phyloP scores from a whole-genome alignment of 495 filamentous ascomycete species.

The Haplographium delicatum region DNA sequence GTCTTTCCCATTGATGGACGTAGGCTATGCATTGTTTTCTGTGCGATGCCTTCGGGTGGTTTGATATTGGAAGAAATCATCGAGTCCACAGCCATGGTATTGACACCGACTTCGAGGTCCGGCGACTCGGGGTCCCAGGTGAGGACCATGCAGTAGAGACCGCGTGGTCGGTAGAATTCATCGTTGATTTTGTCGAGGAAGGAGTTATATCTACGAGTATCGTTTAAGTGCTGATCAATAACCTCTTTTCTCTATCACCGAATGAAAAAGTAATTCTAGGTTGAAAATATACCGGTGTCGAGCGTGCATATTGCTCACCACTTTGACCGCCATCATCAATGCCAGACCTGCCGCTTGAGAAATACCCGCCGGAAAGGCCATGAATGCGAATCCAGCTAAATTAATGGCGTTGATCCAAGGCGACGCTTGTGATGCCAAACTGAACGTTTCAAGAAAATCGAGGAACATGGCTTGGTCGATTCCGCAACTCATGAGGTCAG shows the following conservation, averaged over 20 bases:
- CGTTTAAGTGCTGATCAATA: background rate
- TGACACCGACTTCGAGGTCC: constrained; percentile 26
- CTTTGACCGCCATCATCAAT: constrained; percentile 30
- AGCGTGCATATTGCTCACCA: constrained; percentile 36
- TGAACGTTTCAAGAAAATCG: constrained; percentile 44
- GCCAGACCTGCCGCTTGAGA: constrained; percentile 34
- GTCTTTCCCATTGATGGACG: constrained; percentile 38
- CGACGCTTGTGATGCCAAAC: constrained; percentile 34
- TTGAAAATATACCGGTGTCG: constrained; percentile 33
- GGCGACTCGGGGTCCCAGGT: constrained; percentile 44
- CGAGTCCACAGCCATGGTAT: constrained; percentile 24
- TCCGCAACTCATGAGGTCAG: constrained; percentile 38
- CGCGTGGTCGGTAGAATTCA: constrained; percentile 50
- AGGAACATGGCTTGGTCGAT: constrained; percentile 48
- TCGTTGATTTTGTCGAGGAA: constrained; percentile 52
- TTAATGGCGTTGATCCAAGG: constrained; percentile 38
- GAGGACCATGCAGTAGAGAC: constrained; percentile 54
- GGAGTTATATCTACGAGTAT: constrained; percentile 37
- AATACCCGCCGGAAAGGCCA: constrained; percentile 27
- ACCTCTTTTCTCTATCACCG: constrained; percentile 7
- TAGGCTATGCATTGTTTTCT: constrained; percentile 29
- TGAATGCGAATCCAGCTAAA: constrained; percentile 33
- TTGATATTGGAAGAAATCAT: constrained; percentile 11
- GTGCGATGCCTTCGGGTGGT: constrained; percentile 25
- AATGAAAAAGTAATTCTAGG: constrained; percentile 35